phyloP scores from a whole-genome alignment of 2,329 filamentous ascomycete species.

The Pseudodiploospora longispora region DNA sequence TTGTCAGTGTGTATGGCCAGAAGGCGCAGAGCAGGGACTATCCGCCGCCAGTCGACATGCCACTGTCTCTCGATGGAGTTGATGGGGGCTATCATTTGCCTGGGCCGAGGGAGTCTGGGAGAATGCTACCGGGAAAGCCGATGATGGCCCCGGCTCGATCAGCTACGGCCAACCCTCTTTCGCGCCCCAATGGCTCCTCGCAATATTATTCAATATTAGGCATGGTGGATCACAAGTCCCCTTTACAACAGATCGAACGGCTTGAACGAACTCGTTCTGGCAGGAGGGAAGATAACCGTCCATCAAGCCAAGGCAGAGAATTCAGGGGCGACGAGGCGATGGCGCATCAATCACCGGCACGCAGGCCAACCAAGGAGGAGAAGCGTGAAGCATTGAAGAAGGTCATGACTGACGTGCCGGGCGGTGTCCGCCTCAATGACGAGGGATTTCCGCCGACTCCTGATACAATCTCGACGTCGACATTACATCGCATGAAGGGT shows the following conservation, averaged over 20 bases:
- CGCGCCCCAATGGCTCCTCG: not conserved
- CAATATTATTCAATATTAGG: slow-evolving; percentile 40
- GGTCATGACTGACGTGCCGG: slow-evolving; percentile 40
- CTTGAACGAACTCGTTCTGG: slow-evolving; percentile 23
- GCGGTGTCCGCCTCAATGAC: slow-evolving; percentile 31
- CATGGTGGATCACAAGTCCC: slow-evolving; percentile 17
- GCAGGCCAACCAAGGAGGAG: slow-evolving; percentile 31
- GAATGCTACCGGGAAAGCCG: slow-evolving; percentile 1
- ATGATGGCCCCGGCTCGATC: slow-evolving; percentile 17
- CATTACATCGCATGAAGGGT: slow-evolving; percentile 40
- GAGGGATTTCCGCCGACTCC: slow-evolving; percentile 48
- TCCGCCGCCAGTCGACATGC: slow-evolving; percentile 21
- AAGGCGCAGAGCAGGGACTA: slow-evolving; percentile 22
- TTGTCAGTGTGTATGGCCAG: slow-evolving; percentile 54
- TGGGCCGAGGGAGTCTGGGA: not conserved
- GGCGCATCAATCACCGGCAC: slow-evolving; percentile 13
- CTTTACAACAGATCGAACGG: slow-evolving; percentile 43
- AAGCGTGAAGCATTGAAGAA: slow-evolving; percentile 40
- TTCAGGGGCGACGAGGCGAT: slow-evolving; percentile 2
- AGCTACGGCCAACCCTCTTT: slow-evolving; percentile 16
- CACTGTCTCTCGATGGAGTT: slow-evolving; percentile 20
- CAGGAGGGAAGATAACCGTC: slow-evolving; percentile 22
- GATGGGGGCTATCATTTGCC: slow-evolving; percentile 7
- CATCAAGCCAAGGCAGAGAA: slow-evolving; percentile 20
- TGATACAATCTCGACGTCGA: slow-evolving; percentile 51